Percentiles rank a stretch among this genome's conserved stretches.
Evolutionary conservation across 2,329 filamentous ascomycete genomes (phyloP).

Genomic region (Curvularia verruculosa): DNA sequence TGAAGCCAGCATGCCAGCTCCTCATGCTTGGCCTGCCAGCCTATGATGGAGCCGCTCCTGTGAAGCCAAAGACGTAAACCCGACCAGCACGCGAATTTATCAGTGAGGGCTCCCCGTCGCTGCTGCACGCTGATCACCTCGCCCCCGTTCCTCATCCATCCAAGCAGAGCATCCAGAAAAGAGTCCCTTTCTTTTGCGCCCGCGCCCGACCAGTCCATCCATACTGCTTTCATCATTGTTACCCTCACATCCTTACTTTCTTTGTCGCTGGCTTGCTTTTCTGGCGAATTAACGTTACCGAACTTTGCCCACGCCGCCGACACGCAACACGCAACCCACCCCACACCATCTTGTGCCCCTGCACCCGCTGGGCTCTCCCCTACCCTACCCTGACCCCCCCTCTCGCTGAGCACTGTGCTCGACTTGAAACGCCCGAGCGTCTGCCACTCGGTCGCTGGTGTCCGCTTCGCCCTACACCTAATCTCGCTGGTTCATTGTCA

Average conservation of each 20-base stretch:
- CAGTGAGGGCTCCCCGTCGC: slow-evolving; percentile 38
- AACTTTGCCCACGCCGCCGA: slow-evolving; percentile 24
- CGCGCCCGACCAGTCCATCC: slow-evolving; percentile 37
- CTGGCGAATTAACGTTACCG: slow-evolving; percentile 34
- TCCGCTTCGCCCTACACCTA: slow-evolving; percentile 35
- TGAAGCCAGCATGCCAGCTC: slow-evolving; percentile 40
- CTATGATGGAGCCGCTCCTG: slow-evolving; percentile 47
- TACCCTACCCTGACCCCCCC: too few relatives aligned
- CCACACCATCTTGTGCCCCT: slow-evolving; percentile 35
- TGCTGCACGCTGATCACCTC: slow-evolving; percentile 43
- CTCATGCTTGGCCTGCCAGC: slow-evolving; percentile 44
- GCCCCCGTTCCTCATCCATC: slow-evolving; percentile 28
- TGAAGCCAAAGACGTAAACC: slow-evolving; percentile 42
- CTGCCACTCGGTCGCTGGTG: slow-evolving; percentile 43
- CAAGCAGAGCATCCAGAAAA: not conserved
- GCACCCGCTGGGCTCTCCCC: slow-evolving; percentile 31
- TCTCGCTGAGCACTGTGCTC: slow-evolving; percentile 42
- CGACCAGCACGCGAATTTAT: slow-evolving; percentile 43
- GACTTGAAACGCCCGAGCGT: slow-evolving; percentile 49
- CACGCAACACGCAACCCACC: slow-evolving; percentile 33
- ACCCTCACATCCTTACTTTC: slow-evolving; percentile 42
- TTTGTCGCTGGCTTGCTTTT: slow-evolving; percentile 39
- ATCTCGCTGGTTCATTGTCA: slow-evolving; percentile 48
- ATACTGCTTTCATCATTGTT: slow-evolving; percentile 39
- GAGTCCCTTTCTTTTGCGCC: slow-evolving; percentile 11